These are phyloP conservation scores for Pseudocercospora pini-densiflorae DNA, from an alignment of 2,329 filamentous ascomycete species.

Conservation along the genomic window DNA sequence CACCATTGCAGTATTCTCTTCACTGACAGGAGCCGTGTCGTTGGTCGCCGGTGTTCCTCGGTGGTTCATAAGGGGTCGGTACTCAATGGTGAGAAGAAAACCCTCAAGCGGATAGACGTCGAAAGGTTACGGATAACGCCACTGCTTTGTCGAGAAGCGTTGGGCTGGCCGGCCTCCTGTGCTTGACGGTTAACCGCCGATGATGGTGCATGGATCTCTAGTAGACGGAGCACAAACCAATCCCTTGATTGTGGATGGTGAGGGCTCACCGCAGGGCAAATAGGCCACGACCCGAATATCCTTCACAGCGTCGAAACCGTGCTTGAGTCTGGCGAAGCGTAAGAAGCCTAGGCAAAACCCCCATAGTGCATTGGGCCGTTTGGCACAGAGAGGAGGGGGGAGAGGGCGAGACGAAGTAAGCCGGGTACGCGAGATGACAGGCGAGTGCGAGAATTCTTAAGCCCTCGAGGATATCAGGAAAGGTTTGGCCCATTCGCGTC, in stretches of 20 bases:
- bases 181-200: background rate
- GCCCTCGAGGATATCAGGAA: background rate
- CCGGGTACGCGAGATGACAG: background rate
- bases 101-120: conserved; percentile 3
- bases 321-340: conserved; percentile 4
- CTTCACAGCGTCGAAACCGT: background rate
- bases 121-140: background rate
- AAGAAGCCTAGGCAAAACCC: conserved; percentile 1
- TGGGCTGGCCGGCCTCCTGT: background rate
- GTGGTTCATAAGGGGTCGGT: conserved; percentile 3
- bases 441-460: background rate
- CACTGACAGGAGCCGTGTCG: background rate
- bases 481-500: background rate
- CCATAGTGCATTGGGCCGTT: conserved; percentile 7
- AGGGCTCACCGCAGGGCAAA: conserved; percentile 8
- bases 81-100: background rate
- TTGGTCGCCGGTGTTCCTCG: background rate
- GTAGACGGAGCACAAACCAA: conserved; percentile 1
- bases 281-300: background rate
- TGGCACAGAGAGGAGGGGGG: background rate
- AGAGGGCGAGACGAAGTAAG: background rate
- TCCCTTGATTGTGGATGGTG: background rate
- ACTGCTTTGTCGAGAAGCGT: background rate
- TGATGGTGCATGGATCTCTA: background rate
- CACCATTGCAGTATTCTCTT: conserved; percentile 6